phyloP scores from a whole-genome alignment of 805 yeast genomes.

The Yueomyces sp. region DNA sequence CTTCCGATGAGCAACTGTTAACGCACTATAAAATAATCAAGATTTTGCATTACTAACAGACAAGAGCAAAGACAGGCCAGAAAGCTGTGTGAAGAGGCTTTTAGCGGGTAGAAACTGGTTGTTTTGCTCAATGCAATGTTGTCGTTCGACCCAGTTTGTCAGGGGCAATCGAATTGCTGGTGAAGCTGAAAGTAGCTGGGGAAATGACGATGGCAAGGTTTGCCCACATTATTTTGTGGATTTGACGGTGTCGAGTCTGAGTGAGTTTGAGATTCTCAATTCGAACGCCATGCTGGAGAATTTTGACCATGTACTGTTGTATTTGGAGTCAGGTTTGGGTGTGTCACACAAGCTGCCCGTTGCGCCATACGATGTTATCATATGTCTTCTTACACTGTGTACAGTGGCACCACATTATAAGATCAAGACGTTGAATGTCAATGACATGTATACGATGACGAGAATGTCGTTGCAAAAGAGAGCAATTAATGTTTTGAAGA shows the following conservation, averaged over 20 bases:
- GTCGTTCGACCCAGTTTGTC: neutral
- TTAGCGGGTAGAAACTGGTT: no score
- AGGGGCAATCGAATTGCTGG: no score
- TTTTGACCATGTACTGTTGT: slow-evolving; percentile 26
- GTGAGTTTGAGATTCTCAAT: slow-evolving; percentile 17
- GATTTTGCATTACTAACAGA: no score
- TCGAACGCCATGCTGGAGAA: slow-evolving; percentile 20
- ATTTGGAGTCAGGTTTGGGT: slow-evolving; percentile 19
- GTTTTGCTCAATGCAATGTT: neutral
- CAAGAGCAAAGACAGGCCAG: no score
- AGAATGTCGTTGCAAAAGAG: slow-evolving; percentile 22
- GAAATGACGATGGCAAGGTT: neutral
- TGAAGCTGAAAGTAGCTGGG: neutral
- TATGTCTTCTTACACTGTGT: slow-evolving; percentile 26
- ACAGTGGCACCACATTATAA: slow-evolving; percentile 23
- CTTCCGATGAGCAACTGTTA: no score
- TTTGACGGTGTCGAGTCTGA: slow-evolving; percentile 9
- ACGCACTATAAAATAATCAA: no score
- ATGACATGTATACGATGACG: slow-evolving; percentile 17
- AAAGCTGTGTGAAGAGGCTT: no score
- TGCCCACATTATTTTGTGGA: slow-evolving; percentile 16
- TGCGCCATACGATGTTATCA: slow-evolving; percentile 25
- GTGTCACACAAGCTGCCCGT: slow-evolving; percentile 6
- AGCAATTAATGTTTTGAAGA: slow-evolving; percentile 20
- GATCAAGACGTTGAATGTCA: slow-evolving; percentile 11